Evolutionary conservation across 2,329 filamentous ascomycete genomes (phyloP).

Genomic region (Ceratocystis cubensis): DNA sequence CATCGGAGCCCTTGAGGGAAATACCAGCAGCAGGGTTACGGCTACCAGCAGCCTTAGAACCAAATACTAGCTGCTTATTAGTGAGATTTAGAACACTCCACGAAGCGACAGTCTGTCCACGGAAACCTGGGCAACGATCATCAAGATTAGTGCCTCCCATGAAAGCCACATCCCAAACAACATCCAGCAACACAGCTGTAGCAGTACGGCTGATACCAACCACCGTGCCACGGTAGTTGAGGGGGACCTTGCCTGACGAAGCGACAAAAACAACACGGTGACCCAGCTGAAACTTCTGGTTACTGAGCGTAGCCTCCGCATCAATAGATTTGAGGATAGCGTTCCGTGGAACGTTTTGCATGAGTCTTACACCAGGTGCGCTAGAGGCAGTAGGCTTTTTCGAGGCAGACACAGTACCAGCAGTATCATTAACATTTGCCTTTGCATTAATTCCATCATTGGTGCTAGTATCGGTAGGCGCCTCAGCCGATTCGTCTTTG

Average conservation of each 20-base stretch:
- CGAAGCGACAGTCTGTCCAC: slow-evolving; percentile 78
- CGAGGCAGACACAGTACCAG: slow-evolving; percentile 30
- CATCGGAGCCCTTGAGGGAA: slow-evolving; percentile 32
- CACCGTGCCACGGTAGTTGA: slow-evolving; percentile 84
- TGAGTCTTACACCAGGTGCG: slow-evolving; percentile 22
- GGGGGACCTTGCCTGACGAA: slow-evolving; percentile 86
- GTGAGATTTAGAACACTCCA: slow-evolving; percentile 83
- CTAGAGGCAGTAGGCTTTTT: not conserved
- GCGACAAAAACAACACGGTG: slow-evolving; percentile 89
- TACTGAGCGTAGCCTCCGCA: slow-evolving; percentile 81
- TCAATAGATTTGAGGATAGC: slow-evolving; percentile 88
- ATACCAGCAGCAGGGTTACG: not conserved
- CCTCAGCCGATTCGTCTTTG: not conserved
- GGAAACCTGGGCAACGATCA: slow-evolving; percentile 82
- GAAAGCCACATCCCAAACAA: slow-evolving; percentile 88
- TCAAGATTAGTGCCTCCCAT: slow-evolving; percentile 93
- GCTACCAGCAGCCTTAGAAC: slow-evolving; percentile 41
- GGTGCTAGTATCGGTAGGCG: not conserved
- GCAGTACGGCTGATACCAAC: slow-evolving; percentile 83
- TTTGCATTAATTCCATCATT: not conserved
- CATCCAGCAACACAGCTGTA: slow-evolving; percentile 69
- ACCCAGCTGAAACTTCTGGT: slow-evolving; percentile 71
- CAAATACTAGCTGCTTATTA: slow-evolving; percentile 65
- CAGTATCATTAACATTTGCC: not conserved
- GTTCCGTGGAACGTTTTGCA: slow-evolving; percentile 70